These are phyloP conservation scores for Xylaria sp. DNA, from an alignment of 2,329 filamentous ascomycete species.

Conservation along the genomic window DNA sequence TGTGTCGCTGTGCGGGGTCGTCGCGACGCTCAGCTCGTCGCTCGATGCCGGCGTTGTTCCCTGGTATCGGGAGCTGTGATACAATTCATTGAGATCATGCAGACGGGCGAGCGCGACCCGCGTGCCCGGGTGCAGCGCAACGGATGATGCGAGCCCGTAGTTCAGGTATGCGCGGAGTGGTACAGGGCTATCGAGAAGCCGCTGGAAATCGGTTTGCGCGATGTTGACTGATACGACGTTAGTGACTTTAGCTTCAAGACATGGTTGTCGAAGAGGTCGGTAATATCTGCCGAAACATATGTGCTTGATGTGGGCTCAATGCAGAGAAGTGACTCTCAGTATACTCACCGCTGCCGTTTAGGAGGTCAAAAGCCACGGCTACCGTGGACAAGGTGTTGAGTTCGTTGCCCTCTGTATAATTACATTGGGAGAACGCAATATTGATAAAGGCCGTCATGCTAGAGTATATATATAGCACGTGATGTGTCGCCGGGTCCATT, in stretches of 20 bases:
- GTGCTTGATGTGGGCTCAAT: neutral
- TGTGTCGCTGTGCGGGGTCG: conserved; percentile 21
- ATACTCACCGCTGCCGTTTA: conserved; percentile 43
- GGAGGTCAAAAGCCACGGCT: conserved; percentile 44
- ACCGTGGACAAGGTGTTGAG: conserved; percentile 41
- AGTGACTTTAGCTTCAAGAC: neutral
- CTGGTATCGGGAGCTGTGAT: conserved; percentile 32
- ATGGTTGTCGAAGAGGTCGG: neutral
- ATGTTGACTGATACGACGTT: conserved; percentile 39
- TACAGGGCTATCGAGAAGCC: conserved; percentile 43
- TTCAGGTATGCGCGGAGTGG: conserved; percentile 43
- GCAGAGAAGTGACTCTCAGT: neutral
- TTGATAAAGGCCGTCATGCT: conserved; percentile 47
- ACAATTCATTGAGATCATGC: conserved; percentile 40
- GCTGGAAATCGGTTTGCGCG: conserved; percentile 42
- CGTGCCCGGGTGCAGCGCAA: conserved; percentile 40
- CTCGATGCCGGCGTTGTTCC: conserved; percentile 23
- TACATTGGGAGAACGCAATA: conserved; percentile 46
- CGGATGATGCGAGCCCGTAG: conserved; percentile 40
- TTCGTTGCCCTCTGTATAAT: conserved; percentile 35
- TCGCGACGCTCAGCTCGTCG: conserved; percentile 28
- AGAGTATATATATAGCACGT: conserved; percentile 50
- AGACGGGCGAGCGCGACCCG: conserved; percentile 42
- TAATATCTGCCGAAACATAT: neutral
- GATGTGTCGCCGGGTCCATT: conserved; percentile 47